phyloP scores from a whole-genome alignment of 805 yeast species.

The Kuraishia capsulata region DNA sequence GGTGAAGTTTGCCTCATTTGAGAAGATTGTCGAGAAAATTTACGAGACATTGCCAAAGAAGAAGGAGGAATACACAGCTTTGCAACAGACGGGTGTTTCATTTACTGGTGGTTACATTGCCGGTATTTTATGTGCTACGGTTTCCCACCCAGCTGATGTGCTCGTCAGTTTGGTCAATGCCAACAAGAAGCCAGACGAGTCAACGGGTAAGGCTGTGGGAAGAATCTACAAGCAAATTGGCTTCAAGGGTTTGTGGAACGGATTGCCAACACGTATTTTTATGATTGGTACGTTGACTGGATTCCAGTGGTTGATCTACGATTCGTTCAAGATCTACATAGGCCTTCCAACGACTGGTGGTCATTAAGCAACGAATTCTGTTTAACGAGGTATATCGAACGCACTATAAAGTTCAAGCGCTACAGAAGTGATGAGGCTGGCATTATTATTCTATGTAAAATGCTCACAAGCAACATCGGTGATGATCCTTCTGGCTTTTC shows the following conservation, averaged over 20 bases:
- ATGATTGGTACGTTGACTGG: constrained; percentile 98
- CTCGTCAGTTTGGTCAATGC: constrained; percentile 91
- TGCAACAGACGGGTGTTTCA: constrained; percentile 89
- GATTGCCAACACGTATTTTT: constrained; percentile 85
- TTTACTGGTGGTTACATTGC: constrained; percentile 95
- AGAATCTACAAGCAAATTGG: constrained; percentile 82
- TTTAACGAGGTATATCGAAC: background rate
- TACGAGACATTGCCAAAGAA: constrained; percentile 65
- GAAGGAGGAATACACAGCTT: constrained; percentile 57
- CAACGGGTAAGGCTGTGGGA: constrained; percentile 53
- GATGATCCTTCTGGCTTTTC: too few species aligned
- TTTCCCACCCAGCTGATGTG: constrained; percentile 98
- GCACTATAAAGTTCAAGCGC: too few species aligned
- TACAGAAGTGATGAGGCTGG: too few species aligned
- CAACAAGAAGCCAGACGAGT: constrained; percentile 56
- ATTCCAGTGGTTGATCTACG: constrained; percentile 94
- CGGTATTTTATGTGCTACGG: constrained; percentile 92
- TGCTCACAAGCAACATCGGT: too few species aligned
- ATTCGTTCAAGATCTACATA: constrained; percentile 87
- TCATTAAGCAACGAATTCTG: background rate
- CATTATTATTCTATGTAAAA: too few species aligned
- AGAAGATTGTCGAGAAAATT: constrained; percentile 76
- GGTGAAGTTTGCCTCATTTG: constrained; percentile 95
- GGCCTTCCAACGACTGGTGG: constrained; percentile 92
- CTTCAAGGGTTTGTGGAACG: constrained; percentile 89